phyloP scores from a whole-genome alignment of 2,329 filamentous ascomycete species.

The Hymenoscyphus salicellus region DNA sequence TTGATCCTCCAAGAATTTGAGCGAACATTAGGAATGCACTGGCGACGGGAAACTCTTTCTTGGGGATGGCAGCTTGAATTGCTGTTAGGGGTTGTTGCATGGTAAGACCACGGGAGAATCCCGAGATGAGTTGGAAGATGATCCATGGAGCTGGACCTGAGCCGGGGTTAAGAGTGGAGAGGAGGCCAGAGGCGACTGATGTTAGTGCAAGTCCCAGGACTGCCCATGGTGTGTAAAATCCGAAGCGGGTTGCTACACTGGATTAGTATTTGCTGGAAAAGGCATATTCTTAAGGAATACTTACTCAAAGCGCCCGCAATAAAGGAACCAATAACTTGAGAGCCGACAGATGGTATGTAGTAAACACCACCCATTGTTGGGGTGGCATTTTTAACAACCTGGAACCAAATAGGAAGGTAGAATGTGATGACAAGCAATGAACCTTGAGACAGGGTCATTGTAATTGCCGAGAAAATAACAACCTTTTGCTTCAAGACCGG shows the following conservation, averaged over 20 bases:
- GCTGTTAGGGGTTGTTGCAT: slow-evolving; percentile 35
- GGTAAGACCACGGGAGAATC: slow-evolving; percentile 24
- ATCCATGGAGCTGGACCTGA: slow-evolving; percentile 23
- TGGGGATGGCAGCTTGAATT: slow-evolving; percentile 35
- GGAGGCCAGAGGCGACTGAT: slow-evolving; percentile 36
- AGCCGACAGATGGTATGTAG: slow-evolving; percentile 26
- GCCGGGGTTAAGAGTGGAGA: slow-evolving; percentile 32
- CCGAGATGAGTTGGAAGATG: slow-evolving; percentile 28
- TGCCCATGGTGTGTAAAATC: slow-evolving; percentile 36
- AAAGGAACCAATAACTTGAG: slow-evolving; percentile 18
- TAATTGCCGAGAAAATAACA: slow-evolving; percentile 18
- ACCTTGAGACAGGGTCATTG: slow-evolving; percentile 16
- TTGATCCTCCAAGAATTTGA: slow-evolving; percentile 34
- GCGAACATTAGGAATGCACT: slow-evolving; percentile 38
- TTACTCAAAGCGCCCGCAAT: slow-evolving; percentile 25
- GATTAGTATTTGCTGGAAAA: slow-evolving; percentile 7
- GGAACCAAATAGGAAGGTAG: slow-evolving; percentile 36
- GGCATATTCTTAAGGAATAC: slow-evolving; percentile 5
- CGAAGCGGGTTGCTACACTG: slow-evolving; percentile 30
- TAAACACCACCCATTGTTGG: slow-evolving; percentile 31
- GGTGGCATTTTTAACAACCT: slow-evolving; percentile 31
- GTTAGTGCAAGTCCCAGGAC: slow-evolving; percentile 33
- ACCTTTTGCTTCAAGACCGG: slow-evolving; percentile 20
- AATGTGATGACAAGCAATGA: slow-evolving; percentile 20
- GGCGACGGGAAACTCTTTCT: slow-evolving; percentile 34